Percentiles rank a stretch among this genome's conserved stretches.
Evolutionary conservation across 805 yeast species (phyloP).

Genomic region (Scheffersomyces spartinae): DNA sequence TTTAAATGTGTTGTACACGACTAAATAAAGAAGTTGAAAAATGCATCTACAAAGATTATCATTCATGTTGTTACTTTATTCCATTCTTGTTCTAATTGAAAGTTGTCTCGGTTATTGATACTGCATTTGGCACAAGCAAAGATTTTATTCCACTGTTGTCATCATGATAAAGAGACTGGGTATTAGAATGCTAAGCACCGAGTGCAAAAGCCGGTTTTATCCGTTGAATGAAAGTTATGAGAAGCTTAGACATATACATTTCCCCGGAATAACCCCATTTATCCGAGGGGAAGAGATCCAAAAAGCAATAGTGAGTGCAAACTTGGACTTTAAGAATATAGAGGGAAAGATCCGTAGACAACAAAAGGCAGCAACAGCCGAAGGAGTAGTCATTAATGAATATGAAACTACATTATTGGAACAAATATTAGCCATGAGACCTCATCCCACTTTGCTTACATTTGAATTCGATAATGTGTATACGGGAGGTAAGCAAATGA

Average conservation of each 20-base stretch:
- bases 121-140: too few relatives aligned
- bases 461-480: constrained; percentile 81
- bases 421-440: constrained; percentile 34
- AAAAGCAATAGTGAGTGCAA: constrained; percentile 41
- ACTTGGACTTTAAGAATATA: constrained; percentile 44
- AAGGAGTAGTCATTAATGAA: constrained; percentile 31
- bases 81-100: too few relatives aligned
- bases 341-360: constrained; percentile 36
- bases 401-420: constrained; percentile 35
- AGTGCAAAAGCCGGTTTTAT: neutral
- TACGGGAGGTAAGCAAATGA: constrained; percentile 85
- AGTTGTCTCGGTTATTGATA: too few relatives aligned
- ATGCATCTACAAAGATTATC: too few relatives aligned
- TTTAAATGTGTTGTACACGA: too few relatives aligned
- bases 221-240: constrained; percentile 11
- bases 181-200: too few relatives aligned
- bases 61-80: too few relatives aligned
- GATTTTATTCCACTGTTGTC: too few relatives aligned
- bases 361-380: constrained; percentile 22
- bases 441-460: constrained; percentile 60
- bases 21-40: too few relatives aligned
- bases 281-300: constrained; percentile 45
- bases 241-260: constrained; percentile 29
- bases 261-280: constrained; percentile 28
- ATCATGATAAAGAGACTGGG: too few relatives aligned